Evolutionary conservation across 2,329 filamentous ascomycete species (phyloP), one percentile per base, ranked within the genome.

Genomic region (Tolypocladium pustulatum): DNA sequence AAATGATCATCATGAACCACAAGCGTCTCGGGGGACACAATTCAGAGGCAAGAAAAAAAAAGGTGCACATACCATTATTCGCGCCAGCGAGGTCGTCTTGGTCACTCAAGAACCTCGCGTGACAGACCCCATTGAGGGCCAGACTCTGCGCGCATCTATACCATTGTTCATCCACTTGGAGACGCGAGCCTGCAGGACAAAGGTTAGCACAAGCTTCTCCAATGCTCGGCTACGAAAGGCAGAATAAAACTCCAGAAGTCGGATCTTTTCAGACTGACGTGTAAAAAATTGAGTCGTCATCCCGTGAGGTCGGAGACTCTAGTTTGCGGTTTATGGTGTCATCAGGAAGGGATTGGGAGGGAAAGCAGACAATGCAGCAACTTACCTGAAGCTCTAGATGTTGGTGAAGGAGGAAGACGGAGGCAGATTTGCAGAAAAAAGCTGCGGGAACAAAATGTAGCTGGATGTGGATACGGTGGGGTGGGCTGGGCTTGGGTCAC

Each of bases 301-400:
- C 82, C 85, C 81, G 73, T 62, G 73, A 79, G 88, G 86, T 95
- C 90, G 94, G 94, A 95, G 90, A 95, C 90, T 95, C 90, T 95
- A 95, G 89, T 92, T 92, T 87, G 86, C 83, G 88, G 88, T 91
- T 87, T 82, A 81, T 78, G 79, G 77, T 91, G 86, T 92, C 90
- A 93, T 93, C 90, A 91, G 73, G 76, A 75, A 78, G 61, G 63
- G 61, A 56, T 53, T 56, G 54, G 38, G 20, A 32, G 41, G 57
- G 38, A 49, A 51, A 62, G 56, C 58, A 61, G 55, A 61, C 46
- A 57, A n/a, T 36, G 2, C 36, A 43, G 37, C 58, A 54, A 60
- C 66, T 60, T 68, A 69, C 69, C 66, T 68, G 57, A 59, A 65
- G 62, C 64, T 68, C 58, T 58, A 64, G 59, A 59, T 57, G 57